A percentile compares a stretch with the other conserved stretches of the same genome.
These are phyloP conservation scores for Ananas comosus DNA, from an alignment of 176 grass and related monocot species.

Conservation along the genomic window DNA sequence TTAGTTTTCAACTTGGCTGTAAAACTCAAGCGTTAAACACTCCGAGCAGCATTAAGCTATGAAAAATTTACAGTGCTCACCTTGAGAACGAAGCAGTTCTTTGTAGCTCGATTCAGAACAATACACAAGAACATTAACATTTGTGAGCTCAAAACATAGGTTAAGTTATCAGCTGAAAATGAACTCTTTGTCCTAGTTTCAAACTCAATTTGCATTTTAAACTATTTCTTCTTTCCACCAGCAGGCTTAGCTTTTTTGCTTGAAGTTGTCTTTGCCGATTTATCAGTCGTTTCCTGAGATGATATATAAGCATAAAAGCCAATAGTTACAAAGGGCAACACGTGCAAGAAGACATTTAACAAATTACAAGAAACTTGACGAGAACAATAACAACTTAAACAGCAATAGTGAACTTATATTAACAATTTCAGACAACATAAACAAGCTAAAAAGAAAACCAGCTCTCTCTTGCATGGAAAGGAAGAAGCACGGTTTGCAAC, in stretches of 20 bases:
- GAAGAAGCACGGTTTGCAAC: not conserved
- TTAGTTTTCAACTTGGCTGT: no score
- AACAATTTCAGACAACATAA: not conserved
- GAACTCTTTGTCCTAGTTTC: not conserved
- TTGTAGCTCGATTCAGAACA: no score
- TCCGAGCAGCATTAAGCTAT: no score
- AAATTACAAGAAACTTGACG: no score
- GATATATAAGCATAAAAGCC: not conserved
- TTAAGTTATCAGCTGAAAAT: not conserved
- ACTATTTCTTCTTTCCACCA: slow-evolving; percentile 5
- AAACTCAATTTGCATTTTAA: not conserved
- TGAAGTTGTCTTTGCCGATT: not conserved
- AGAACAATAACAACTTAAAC: no score
- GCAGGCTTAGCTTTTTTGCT: slow-evolving; percentile 3
- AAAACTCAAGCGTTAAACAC: no score
- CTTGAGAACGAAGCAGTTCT: no score
- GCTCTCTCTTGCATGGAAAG: not conserved
- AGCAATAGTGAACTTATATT: no score
- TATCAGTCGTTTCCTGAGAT: slow-evolving; percentile 4
- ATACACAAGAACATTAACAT: no score
- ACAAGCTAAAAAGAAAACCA: not conserved
- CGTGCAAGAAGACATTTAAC: not conserved
- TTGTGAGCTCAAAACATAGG: no score
- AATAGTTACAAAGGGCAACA: not conserved
- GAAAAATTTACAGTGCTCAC: no score